These are phyloP conservation scores for Pichia sp. DNA, from an alignment of 1,139 yeast species.

Conservation along the genomic window DNA sequence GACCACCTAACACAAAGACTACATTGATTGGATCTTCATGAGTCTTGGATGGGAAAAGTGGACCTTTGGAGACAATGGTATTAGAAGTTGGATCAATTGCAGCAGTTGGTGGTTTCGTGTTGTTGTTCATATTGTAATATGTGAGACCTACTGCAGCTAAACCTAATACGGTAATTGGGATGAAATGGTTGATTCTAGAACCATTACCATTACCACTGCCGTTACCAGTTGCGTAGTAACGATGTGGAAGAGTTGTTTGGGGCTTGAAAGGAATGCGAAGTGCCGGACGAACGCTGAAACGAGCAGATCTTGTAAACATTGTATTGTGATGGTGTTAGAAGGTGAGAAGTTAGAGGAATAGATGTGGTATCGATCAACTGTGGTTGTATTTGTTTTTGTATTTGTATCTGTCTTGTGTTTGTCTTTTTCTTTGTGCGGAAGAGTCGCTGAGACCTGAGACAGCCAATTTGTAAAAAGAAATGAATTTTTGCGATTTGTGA, in stretches of 20 bases:
- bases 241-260: neutral
- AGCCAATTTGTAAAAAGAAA: too few species aligned
- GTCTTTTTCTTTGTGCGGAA: too few species aligned
- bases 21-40: conserved; percentile 44
- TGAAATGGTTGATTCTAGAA: conserved; percentile 19
- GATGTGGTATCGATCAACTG: too few species aligned
- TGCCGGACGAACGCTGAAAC: too few species aligned
- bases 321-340: too few species aligned
- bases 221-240: conserved; percentile 7
- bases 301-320: too few species aligned
- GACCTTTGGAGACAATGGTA: conserved; percentile 1
- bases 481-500: too few species aligned
- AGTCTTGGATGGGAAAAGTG: conserved; percentile 10
- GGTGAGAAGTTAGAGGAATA: too few species aligned
- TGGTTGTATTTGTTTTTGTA: too few species aligned
- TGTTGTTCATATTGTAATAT: conserved; percentile 22
- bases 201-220: neutral
- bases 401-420: too few species aligned
- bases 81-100: conserved; percentile 24
- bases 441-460: too few species aligned
- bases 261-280: neutral
- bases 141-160: conserved; percentile 24
- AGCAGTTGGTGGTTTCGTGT: conserved; percentile 26
- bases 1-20: conserved; percentile 81
- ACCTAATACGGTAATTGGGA: conserved; percentile 23